Percentiles rank a stretch among this genome's conserved stretches.
Conservation (phyloP, 2,329 filamentous ascomycete species). For the Magnaporthiopsis rhizophila region DNA sequence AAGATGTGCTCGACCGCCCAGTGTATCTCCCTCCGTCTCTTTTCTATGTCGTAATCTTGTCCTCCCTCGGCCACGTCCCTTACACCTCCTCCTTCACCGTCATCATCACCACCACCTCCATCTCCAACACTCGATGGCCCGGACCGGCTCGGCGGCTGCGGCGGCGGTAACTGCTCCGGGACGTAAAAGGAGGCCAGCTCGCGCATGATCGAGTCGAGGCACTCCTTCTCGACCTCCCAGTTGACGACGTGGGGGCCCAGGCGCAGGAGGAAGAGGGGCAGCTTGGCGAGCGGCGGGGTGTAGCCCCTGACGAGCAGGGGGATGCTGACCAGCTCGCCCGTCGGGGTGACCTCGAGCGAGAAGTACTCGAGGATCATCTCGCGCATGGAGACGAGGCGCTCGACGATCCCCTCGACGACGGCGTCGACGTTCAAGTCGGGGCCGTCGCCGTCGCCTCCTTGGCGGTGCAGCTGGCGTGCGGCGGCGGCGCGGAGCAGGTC, state of each 20-base stretch:
- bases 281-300: constrained; percentile 73
- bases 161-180: constrained; percentile 68
- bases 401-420: constrained; percentile 56
- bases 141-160: neutral
- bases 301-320: constrained; percentile 87
- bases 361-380: constrained; percentile 95
- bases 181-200: constrained; percentile 89
- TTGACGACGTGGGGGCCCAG: constrained; percentile 74
- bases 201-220: constrained; percentile 76
- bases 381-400: constrained; percentile 64
- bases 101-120: constrained; percentile 8
- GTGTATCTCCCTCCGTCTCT: constrained; percentile 60
- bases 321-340: constrained; percentile 69
- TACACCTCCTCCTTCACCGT: constrained; percentile 19
- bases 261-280: constrained; percentile 79
- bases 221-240: constrained; percentile 77
- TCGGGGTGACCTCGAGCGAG: constrained; percentile 68
- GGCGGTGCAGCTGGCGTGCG: constrained; percentile 52
- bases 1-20: constrained; percentile 75
- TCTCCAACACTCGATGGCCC: neutral
- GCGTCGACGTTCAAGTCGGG: constrained; percentile 29
- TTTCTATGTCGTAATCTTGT: constrained; percentile 35
- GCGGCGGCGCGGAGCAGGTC: constrained; percentile 68
- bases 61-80: constrained; percentile 11
- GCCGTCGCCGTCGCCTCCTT: constrained; percentile 10